These are phyloP conservation scores for Cucumis melo DNA, from an alignment of 306 rosid genomes.

Conservation along the genomic window DNA sequence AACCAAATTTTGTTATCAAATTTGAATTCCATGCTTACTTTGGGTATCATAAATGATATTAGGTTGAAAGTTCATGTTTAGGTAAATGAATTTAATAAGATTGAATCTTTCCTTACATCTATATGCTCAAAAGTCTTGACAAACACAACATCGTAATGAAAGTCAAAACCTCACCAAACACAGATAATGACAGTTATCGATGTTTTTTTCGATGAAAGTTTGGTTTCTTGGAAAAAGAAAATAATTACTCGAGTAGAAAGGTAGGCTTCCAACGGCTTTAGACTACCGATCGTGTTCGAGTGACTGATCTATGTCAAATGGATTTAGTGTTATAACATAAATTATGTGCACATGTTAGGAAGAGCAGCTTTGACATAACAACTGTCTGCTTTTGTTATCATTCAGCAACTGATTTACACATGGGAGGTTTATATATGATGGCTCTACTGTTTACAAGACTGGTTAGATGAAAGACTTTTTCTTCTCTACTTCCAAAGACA, in stretches of 20 bases:
- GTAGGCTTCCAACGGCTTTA: neutral
- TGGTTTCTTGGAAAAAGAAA: no score
- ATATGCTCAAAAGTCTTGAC: neutral
- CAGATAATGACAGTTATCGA: neutral
- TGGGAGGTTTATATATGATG: neutral
- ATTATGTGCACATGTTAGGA: neutral
- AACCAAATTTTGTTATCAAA: neutral
- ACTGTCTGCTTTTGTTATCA: neutral
- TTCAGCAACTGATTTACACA: neutral
- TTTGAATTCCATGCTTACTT: neutral
- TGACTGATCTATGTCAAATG: neutral
- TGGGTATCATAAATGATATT: no score
- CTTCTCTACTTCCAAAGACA: neutral
- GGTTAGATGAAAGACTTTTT: neutral
- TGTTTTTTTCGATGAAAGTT: neutral
- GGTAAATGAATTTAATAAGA: neutral
- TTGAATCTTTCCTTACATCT: neutral
- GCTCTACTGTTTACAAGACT: conserved; percentile 4
- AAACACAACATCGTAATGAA: neutral
- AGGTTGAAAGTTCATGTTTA: no score
- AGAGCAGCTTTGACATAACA: neutral
- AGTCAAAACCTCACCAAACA: neutral
- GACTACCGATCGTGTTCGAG: neutral
- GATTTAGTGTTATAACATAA: neutral
- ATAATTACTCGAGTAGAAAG: neutral